Evolutionary conservation across 2,329 filamentous ascomycete genomes (phyloP), one percentile per base, ranked within the genome.

Genomic region (Colletotrichum tamarilloi): DNA sequence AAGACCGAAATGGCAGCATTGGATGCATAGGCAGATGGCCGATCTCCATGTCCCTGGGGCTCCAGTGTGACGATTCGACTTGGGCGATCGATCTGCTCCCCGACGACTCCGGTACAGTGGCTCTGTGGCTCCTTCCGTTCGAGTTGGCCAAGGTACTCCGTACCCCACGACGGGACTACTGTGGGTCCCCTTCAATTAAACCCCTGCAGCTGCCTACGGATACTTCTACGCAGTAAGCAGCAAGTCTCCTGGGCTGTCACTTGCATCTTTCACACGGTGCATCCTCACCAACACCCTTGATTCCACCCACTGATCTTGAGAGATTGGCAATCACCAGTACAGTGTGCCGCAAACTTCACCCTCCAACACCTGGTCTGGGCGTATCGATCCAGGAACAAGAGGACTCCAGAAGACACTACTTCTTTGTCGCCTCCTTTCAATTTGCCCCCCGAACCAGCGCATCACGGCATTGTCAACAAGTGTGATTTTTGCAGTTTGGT

Each of bases 181-280:
- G n/a, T 38, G 38, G 58, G 22, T 49, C 67, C 60, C 46, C 71
- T 58, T 71, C 71, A 73, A 66, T 71, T 73, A 71, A 73, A 65
- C 60, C 70, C 70, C 67, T 71, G 66, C 66, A 69, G 60, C 69
- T 69, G 42, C 28, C 16, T 42, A 3, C 26, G 26, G 26, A 26
- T 26, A 26, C 26, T 4, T 26, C 26, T 26, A 26, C 4, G 26
- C 26, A 26, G 26, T 26, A 26, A 26, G 26, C 26, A 26, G 26
- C 26, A 26, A 49, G 63, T 56, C n/a, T 24, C 11, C n/a, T 30
- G 32, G 4, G 19, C 22, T 26, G 8, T 28, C 14, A 6, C 52
- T 8, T 16, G 9, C 5, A 6, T 8, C 22, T 7, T 24, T 62
- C 55, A n/a, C 67, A 73, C 71, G 49, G 71, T 49, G 16, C 52